Base-by-base conservation (phyloP, 805 yeast genomes). In the Middelhovenomyces tepae region DNA sequence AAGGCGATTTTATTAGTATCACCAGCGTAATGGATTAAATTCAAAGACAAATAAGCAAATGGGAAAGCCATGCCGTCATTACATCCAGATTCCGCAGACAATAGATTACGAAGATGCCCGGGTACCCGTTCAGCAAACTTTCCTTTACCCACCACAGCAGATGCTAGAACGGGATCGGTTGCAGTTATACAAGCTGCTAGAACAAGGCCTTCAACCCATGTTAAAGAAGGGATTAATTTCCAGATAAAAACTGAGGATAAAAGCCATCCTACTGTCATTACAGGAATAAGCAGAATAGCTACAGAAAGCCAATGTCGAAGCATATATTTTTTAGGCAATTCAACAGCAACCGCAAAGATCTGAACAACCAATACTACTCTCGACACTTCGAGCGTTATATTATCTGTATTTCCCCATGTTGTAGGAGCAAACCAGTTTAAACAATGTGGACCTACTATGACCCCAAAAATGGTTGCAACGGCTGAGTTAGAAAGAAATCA, bases 41-140 rank as follows among this genome's bases (percentile, higher is more conserved):
- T 71, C 40, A 84, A 59, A 2, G 91, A 75, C 26, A 87, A 51
- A 56, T 59, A 66, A 16, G 83, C 81, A 51, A 86, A 86, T 0
- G 96, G 96, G 51, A 83, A 86, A 0, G 95, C 95, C 91, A 86
- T 79, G 27, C 96, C 96, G 51, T 86, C 96, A 56, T 86, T 86
- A 53, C 94, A 81, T 3, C 87, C 93, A 0, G 89, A 78, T 47
- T 84, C 94, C 0, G 94, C 94, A 19, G 87, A 73, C 16, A 87
- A 62, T 29, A 86, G 58, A 50, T 85, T 81, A 46, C 94, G 67
- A 59, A 86, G 65, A 57, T 86, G 95, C n/a, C 93, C 94, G 1
- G 95, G 94, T 11, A 86, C 94, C 35, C 94, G 71, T 49, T 73
- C 73, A 9, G 95, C 94, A 54, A 86, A 86, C 52, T 83, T 82